These are phyloP conservation scores for Trichoderma koningii DNA, from an alignment of 2,329 filamentous ascomycete genomes.

Conservation along the genomic window DNA sequence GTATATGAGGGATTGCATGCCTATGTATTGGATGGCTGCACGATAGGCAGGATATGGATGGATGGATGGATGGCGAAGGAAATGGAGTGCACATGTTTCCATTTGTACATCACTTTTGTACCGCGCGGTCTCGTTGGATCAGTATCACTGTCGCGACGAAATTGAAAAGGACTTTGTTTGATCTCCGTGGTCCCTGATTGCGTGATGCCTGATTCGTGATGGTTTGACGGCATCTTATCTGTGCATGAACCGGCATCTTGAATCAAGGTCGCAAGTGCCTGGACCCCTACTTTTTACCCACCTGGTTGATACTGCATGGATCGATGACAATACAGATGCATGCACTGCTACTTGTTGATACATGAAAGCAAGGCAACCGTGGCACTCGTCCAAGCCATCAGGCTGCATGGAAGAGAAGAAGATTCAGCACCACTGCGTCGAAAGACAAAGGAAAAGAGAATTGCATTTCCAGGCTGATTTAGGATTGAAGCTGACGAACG, in stretches of 20 bases:
- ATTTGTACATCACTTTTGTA: constrained; percentile 14
- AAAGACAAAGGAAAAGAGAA: no score
- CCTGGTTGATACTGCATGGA: background rate
- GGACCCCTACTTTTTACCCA: no score
- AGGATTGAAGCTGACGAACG: no score
- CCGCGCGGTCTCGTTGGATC: constrained; percentile 1
- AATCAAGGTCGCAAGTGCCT: no score
- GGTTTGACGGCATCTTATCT: constrained; percentile 7
- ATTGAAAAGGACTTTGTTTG: background rate
- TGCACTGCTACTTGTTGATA: background rate
- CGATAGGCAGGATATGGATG: constrained; percentile 5
- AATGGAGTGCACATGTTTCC: background rate
- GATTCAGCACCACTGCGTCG: no score
- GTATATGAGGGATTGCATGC: constrained; percentile 23
- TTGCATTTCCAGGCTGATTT: no score
- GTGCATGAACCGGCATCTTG: background rate
- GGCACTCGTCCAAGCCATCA: no score
- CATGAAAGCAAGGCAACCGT: no score
- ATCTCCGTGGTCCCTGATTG: background rate
- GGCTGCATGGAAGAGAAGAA: no score
- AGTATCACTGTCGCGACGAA: background rate
- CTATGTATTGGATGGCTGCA: constrained; percentile 2
- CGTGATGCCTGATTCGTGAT: no score
- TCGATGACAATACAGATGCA: background rate
- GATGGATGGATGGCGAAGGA: background rate